Base-by-base conservation (phyloP, 1,139 yeast genomes). In the Zygosaccharomyces sapae region DNA sequence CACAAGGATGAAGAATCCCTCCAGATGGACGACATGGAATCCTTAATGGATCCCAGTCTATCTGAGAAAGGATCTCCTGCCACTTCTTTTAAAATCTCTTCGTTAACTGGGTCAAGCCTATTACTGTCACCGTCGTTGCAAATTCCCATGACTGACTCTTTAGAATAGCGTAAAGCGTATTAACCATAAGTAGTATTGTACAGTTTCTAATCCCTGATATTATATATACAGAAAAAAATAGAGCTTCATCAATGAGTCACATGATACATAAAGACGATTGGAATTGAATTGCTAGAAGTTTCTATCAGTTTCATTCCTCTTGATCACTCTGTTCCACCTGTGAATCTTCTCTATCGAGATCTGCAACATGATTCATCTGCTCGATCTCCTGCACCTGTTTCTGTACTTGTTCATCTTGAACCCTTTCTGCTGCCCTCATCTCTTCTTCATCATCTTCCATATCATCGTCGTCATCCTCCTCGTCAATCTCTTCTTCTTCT, bases 281-380 rank as follows among this genome's bases (percentile, higher is more conserved):
- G 9, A 8, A 24, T 8, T 8, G 27, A 24, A 24, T 27, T 38
- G 41, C 41, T 38, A 29, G 41, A 38, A 38, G 16, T 8, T 25
- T 42, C 48, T 37, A 35, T 41, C n/a, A 27, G 5, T 12, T 9
- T 31, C 24, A 38, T 18, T 38, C 49, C 9, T 44, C 52, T 27
- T 38, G 48, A 10, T 51, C 51, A 5, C 47, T 43, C 10, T 27
- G 46, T 19, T 43, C 49, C 34, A 44, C 53, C 5, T 48, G 48
- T 34, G 44, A 40, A 33, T 19, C 44, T 22, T 37, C 41, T 24
- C 37, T 44, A 36, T 68, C 62, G 18, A 56, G 47, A 33, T 69
- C 74, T 31, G 59, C 59, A 45, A 67, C 62, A 47, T 70, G 72
- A 18, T 55, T 52, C 33, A 50, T 36, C 40, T 50, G 43, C 13